These are phyloP conservation scores for Ambrosiella xylebori DNA, from an alignment of 2,329 filamentous ascomycete species.

Conservation along the genomic window DNA sequence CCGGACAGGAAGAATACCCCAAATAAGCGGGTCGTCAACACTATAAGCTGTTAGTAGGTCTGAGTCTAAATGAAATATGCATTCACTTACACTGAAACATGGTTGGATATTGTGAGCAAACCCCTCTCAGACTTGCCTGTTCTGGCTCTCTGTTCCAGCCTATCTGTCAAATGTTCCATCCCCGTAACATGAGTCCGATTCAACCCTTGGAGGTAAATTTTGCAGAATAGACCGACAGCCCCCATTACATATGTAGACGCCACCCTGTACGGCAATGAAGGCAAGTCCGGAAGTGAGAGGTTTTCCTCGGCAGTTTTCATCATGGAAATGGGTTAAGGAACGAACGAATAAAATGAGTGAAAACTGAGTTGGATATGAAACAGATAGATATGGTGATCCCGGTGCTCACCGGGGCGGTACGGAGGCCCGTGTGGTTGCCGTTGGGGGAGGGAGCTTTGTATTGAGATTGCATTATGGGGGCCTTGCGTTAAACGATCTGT, in stretches of 20 bases:
- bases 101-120: conserved; percentile 52
- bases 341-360: background rate
- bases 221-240: conserved; percentile 50
- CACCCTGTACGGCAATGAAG: conserved; percentile 51
- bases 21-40: conserved; percentile 84
- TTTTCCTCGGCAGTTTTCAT: background rate
- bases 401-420: background rate
- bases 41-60: conserved; percentile 26
- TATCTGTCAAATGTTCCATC: conserved; percentile 53
- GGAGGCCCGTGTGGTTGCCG: background rate
- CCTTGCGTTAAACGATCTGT: background rate
- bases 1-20: conserved; percentile 67
- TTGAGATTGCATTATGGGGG: background rate
- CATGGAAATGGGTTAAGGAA: background rate
- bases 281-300: conserved; percentile 22
- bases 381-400: no score
- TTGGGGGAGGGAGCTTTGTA: background rate
- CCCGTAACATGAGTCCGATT: conserved; percentile 64
- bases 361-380: background rate
- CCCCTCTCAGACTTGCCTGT: conserved; percentile 52
- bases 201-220: conserved; percentile 56
- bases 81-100: conserved; percentile 24
- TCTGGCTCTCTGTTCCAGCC: conserved; percentile 52
- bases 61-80: background rate
- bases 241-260: conserved; percentile 62